These are phyloP conservation scores for Microstroma glucosiphilum DNA, from an alignment of 1,284 basidiomycete species.

Conservation along the genomic window DNA sequence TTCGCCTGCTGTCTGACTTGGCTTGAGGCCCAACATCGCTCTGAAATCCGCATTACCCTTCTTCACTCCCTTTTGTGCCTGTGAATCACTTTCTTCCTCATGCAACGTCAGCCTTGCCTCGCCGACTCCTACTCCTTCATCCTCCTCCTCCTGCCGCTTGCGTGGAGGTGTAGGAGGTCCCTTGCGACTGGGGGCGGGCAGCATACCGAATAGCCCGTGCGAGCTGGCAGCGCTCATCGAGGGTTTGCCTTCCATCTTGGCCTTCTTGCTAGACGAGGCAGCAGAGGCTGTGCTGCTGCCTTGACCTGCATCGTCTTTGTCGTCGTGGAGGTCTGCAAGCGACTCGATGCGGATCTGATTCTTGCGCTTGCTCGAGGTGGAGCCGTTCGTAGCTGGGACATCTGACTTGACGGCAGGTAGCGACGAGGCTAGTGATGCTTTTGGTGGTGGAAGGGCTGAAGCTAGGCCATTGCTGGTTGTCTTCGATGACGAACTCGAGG, in stretches of 20 bases:
- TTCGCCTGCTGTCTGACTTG: constrained; percentile 3
- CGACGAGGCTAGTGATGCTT: not conserved
- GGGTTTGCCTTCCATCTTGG: no score
- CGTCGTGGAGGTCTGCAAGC: constrained; percentile 2
- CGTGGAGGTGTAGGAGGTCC: constrained; percentile 1
- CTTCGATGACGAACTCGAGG: not conserved
- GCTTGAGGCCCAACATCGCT: constrained; percentile 47
- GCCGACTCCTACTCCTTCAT: not conserved
- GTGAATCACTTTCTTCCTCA: not conserved
- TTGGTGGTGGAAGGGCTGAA: not conserved
- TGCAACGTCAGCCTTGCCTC: not conserved
- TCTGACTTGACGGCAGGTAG: no score
- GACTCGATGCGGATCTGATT: constrained; percentile 11
- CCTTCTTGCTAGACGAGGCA: not conserved
- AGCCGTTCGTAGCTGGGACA: no score
- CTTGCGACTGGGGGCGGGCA: constrained; percentile 28
- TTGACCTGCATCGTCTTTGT: constrained; percentile 5
- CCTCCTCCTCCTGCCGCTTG: not conserved
- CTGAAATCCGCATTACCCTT: constrained; percentile 47
- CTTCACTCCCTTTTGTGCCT: constrained; percentile 12
- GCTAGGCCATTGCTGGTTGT: not conserved
- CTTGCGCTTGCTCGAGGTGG: constrained; percentile 5
- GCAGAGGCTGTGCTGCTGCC: not conserved
- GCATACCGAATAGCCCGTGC: constrained; percentile 33
- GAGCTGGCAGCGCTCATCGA: not conserved